Evolutionary conservation across 176 grass and related monocot species (phyloP).

Genomic region (barley (Hordeum vulgare)): DNA sequence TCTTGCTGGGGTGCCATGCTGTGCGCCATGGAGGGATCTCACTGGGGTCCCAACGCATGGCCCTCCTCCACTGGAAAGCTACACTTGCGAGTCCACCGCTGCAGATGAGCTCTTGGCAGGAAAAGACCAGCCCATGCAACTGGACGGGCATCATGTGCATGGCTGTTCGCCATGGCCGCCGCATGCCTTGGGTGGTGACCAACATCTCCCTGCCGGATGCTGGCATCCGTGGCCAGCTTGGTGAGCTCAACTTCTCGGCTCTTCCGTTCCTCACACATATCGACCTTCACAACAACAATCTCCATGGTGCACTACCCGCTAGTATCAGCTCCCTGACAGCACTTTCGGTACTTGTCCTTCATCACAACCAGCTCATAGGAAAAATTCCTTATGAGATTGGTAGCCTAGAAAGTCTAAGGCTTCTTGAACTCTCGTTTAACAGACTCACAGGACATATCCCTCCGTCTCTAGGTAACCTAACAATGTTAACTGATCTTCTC

Average conservation of each 20-base stretch:
- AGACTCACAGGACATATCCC: slow-evolving; percentile 22
- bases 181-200: not conserved
- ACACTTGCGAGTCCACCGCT: no score
- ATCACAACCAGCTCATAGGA: no score
- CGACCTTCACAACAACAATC: not conserved
- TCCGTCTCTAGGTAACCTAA: not conserved
- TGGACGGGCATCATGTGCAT: not conserved
- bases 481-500: not conserved
- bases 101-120: not conserved
- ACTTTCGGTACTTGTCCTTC: not conserved
- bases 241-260: not conserved
- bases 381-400: no score
- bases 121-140: not conserved
- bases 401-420: not conserved
- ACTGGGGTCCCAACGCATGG: no score
- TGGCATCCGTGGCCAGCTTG: not conserved
- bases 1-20: no score
- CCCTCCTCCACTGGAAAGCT: no score
- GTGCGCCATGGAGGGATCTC: no score
- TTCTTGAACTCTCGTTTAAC: not conserved
- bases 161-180: not conserved
- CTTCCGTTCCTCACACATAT: not conserved
- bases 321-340: not conserved
- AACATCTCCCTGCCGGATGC: not conserved
- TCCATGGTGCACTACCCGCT: slow-evolving; percentile 6